Evolutionary conservation across 2,329 filamentous ascomycete species (phyloP).

Genomic region (Exophiala sp.): DNA sequence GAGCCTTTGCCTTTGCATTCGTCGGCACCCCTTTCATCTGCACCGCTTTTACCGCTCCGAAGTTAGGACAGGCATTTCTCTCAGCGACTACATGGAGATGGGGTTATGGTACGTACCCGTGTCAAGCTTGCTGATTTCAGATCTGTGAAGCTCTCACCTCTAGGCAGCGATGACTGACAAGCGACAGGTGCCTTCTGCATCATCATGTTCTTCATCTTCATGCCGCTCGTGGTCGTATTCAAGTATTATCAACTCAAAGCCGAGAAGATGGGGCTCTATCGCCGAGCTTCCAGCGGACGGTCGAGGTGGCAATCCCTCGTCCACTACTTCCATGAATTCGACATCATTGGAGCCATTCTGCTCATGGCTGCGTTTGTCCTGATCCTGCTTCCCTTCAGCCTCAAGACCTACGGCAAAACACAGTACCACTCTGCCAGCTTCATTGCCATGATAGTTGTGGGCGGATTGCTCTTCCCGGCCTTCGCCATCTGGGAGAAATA

Average conservation of each 20-base stretch:
- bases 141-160: not conserved
- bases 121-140: not conserved
- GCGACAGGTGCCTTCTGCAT: constrained; percentile 46
- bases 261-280: constrained; percentile 47
- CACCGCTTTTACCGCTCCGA: constrained; percentile 51
- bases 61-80: constrained; percentile 45
- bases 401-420: constrained; percentile 40
- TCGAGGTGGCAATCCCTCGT: constrained; percentile 39
- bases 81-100: constrained; percentile 51
- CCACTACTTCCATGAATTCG: constrained; percentile 55
- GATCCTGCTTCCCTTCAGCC: constrained; percentile 60
- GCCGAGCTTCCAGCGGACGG: constrained; percentile 34
- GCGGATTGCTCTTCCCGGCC: constrained; percentile 46
- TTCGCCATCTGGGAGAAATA: constrained; percentile 53
- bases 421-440: constrained; percentile 46
- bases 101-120: constrained; percentile 47
- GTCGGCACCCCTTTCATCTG: constrained; percentile 54
- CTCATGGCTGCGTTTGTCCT: constrained; percentile 54
- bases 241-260: constrained; percentile 52
- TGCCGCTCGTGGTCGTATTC: constrained; percentile 51
- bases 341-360: constrained; percentile 53
- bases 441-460: constrained; percentile 49
- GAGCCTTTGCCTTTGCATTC: constrained; percentile 55
- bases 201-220: constrained; percentile 49
- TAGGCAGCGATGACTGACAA: not conserved